Evolutionary conservation across 164 flowering plant species (phyloP).

Genomic region (Dillenia turbinata): DNA sequence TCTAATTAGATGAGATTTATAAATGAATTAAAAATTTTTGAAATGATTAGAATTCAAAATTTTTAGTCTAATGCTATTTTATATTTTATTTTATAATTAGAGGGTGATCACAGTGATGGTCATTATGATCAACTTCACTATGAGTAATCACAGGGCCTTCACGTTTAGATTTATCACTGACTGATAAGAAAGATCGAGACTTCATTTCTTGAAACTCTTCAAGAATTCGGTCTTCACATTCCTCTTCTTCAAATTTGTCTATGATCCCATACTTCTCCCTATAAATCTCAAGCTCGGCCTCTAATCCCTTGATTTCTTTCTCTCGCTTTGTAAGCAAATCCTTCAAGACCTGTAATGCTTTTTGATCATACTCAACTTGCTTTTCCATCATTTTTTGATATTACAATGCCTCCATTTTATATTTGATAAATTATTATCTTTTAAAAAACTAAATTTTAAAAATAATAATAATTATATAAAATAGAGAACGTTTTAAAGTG

Average conservation of each 20-base stretch:
- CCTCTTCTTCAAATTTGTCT: conserved; percentile 15
- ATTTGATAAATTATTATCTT: no score
- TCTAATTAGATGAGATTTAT: no score
- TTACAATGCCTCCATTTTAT: conserved; percentile 88
- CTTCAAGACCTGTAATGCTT: conserved; percentile 54
- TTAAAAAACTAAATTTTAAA: no score
- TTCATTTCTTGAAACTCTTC: conserved; percentile 17
- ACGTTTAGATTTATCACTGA: conserved; percentile 24
- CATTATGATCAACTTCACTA: conserved; percentile 10
- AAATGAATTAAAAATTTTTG: no score
- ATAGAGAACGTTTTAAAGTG: no score
- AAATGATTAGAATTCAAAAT: no score
- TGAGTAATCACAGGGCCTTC: conserved; percentile 15
- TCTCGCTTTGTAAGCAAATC: conserved; percentile 54
- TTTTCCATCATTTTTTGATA: conserved; percentile 96
- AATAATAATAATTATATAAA: no score
- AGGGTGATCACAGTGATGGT: conserved; percentile 6
- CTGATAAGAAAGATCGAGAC: conserved; percentile 23
- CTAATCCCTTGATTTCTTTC: conserved; percentile 51
- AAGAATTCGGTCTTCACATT: conserved; percentile 14
- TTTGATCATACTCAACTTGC: conserved; percentile 81
- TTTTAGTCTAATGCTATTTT: no score
- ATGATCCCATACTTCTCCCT: conserved; percentile 28
- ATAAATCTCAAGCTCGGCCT: conserved; percentile 45
- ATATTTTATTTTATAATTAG: no score